These are phyloP conservation scores for Aspergillus niger DNA, from an alignment of 2,329 filamentous ascomycete genomes.

Conservation along the genomic window DNA sequence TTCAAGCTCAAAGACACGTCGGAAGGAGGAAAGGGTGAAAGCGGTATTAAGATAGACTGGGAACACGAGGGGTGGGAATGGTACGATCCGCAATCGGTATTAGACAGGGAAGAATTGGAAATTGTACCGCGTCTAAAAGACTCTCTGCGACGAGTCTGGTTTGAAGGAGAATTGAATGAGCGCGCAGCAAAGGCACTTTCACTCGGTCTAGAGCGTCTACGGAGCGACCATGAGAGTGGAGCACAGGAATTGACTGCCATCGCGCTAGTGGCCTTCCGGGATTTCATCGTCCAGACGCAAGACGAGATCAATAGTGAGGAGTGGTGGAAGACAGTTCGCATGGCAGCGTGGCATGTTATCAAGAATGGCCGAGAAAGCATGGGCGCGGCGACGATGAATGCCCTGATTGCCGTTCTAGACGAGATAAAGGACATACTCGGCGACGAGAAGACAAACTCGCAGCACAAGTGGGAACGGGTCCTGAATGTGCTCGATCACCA, in stretches of 20 bases:
- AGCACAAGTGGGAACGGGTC: constrained; percentile 24
- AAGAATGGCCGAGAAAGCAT: constrained; percentile 69
- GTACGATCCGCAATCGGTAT: constrained; percentile 56
- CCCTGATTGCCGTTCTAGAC: constrained; percentile 28
- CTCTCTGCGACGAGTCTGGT: constrained; percentile 62
- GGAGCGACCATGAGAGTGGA: constrained; percentile 60
- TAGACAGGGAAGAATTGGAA: constrained; percentile 49
- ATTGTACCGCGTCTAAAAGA: constrained; percentile 61
- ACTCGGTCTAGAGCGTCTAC: constrained; percentile 53
- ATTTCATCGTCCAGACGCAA: constrained; percentile 41
- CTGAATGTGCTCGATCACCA: constrained; percentile 30
- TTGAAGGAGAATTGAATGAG: constrained; percentile 55
- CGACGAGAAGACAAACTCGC: constrained; percentile 10
- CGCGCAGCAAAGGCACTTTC: constrained; percentile 51
- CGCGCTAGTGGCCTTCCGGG: constrained; percentile 54
- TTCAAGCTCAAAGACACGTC: constrained; percentile 48
- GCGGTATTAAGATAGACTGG: constrained; percentile 60
- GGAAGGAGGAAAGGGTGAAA: constrained; percentile 38
- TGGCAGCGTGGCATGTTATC: constrained; percentile 64
- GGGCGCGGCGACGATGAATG: constrained; percentile 59
- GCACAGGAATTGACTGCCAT: constrained; percentile 60
- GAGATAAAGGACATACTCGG: constrained; percentile 29
- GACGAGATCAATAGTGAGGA: constrained; percentile 23
- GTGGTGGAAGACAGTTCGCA: constrained; percentile 60
- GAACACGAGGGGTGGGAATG: constrained; percentile 63